A percentile compares a stretch with the other conserved stretches of the same genome.
Conservation (phyloP, 2,329 filamentous ascomycete genomes). For the Fusarium sp. region DNA sequence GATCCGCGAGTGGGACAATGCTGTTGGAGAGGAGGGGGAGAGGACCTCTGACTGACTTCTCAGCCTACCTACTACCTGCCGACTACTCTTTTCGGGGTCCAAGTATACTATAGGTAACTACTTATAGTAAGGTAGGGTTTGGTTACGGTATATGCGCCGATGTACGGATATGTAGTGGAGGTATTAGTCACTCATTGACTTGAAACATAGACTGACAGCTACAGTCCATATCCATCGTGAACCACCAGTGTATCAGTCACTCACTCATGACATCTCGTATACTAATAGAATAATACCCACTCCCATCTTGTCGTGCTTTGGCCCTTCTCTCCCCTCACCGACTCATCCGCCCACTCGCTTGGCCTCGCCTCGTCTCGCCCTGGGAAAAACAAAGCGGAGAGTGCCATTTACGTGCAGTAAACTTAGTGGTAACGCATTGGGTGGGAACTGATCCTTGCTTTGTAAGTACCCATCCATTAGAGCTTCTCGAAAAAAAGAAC, state of each 20-base stretch:
- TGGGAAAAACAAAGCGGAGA: conserved; percentile 24
- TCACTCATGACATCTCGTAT: too few relatives aligned
- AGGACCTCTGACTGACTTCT: too few relatives aligned
- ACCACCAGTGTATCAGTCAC: too few relatives aligned
- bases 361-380: conserved; percentile 25
- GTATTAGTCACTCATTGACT: conserved; percentile 3
- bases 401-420: neutral
- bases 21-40: conserved; percentile 7
- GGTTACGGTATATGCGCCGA: conserved; percentile 5
- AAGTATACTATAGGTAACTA: neutral
- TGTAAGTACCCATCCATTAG: conserved; percentile 9
- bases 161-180: neutral
- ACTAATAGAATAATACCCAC: too few relatives aligned
- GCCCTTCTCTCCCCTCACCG: conserved; percentile 28
- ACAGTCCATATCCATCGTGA: too few relatives aligned
- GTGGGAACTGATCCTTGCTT: conserved; percentile 25
- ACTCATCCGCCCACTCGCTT: conserved; percentile 21
- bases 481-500: conserved; percentile 47
- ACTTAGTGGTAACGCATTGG: too few relatives aligned
- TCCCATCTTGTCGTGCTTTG: conserved; percentile 11
- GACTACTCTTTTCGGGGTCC: neutral
- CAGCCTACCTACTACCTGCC: neutral
- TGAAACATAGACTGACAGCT: neutral
- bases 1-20: conserved; percentile 30
- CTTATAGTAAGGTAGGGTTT: conserved; percentile 3